Evolutionary conservation across 192 early-diverging fungal species (phyloP), one percentile per base, ranked within the genome.

Genomic region (Linnemannia zychae): DNA sequence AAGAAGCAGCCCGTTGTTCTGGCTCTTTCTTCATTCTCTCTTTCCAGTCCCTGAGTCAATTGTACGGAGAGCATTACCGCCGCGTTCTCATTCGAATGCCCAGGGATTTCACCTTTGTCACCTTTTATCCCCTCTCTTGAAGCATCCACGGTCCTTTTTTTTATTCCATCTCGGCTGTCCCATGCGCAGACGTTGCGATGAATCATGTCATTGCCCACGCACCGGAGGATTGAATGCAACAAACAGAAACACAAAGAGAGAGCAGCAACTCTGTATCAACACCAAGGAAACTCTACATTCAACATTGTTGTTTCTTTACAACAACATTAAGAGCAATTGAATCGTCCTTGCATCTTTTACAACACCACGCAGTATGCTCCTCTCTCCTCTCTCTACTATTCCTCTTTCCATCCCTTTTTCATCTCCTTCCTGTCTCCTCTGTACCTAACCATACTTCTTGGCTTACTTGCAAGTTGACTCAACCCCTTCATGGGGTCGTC

Each of bases 41-140:
- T 44, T 44, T 44, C 40, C 40, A 44, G 3, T 44, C 9, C 3
- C 17, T 49, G 48, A 15, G 48, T 49, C 17, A 49, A 49, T 49
- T 17, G 57, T 31, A 33, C 28, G 9, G 11, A 63, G 24, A 44
- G 9, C 40, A 44, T 6, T 9, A 44, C 3, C 40, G 9, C 4
- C 40, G 9, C 40, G 40, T 44, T 44, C 40, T 44, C 9, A 9
- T 22, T 2, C 31, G 9, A 3, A 28, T 31, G 28, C 57, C 57
- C 57, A 63, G 24, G 28, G 28, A 63, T 63, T 63, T 63, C 57
- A 63, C 57, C 24, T 63, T 63, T 63, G 57, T 63, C 57, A 63
- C 24, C 57, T 63, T 63, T 31, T 31, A 63, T 63, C 57, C 57
- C 20, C 9, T 57, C 22, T 57, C 52, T 15, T 7, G 28, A 3